phyloP scores from a whole-genome alignment of 23 red algal species.

The Gracilaria gracilis region DNA sequence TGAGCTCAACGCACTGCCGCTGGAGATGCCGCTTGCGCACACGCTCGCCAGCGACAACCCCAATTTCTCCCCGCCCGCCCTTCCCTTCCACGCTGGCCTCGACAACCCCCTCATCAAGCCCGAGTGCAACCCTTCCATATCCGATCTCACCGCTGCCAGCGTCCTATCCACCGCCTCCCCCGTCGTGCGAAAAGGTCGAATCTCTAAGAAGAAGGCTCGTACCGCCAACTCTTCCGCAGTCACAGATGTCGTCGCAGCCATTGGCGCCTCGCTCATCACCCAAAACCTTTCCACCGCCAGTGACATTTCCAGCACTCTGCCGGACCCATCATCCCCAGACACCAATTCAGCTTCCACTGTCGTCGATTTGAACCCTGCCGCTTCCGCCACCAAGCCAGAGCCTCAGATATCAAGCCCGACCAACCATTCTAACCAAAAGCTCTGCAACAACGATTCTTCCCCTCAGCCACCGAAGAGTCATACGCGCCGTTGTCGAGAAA shows the following conservation, averaged over 20 bases:
- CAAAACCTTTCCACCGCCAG: conserved; percentile 22
- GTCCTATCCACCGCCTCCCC: background rate
- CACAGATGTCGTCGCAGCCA: background rate
- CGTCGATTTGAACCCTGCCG: background rate
- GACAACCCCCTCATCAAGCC: conserved; percentile 2
- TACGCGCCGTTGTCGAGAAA: conserved; percentile 71
- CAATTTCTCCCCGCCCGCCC: background rate
- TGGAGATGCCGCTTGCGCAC: conserved; percentile 31
- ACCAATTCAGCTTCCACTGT: conserved; percentile 5
- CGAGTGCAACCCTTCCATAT: background rate
- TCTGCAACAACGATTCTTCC: background rate
- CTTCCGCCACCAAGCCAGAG: background rate
- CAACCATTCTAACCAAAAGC: too few species aligned
- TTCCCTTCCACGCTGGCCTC: background rate
- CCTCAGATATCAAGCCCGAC: background rate
- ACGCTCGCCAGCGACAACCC: background rate
- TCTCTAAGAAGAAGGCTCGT: conserved; percentile 11
- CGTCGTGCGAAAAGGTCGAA: background rate
- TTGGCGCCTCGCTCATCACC: background rate
- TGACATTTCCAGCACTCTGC: background rate
- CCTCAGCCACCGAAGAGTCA: conserved; percentile 60
- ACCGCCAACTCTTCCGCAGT: background rate
- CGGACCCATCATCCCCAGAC: background rate
- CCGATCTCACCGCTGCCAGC: conserved; percentile 24
- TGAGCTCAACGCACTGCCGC: conserved; percentile 21